phyloP scores from a whole-genome alignment of 495 filamentous ascomycete genomes.

The Jackrogersella minutella region DNA sequence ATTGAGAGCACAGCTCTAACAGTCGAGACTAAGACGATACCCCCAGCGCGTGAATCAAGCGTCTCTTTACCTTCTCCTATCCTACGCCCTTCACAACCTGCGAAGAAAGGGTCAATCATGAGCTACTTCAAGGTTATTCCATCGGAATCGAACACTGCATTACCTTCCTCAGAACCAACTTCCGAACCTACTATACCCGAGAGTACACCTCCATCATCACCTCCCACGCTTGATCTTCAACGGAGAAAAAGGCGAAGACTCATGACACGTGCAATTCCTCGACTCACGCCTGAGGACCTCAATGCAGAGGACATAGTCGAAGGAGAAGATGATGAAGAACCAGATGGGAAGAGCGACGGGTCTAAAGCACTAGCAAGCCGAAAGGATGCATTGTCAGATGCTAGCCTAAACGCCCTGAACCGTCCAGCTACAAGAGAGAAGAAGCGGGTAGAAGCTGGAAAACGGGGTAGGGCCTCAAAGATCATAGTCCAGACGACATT shows the following conservation, averaged over 20 bases:
- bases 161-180: slow-evolving; percentile 19
- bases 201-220: slow-evolving; percentile 46
- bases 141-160: slow-evolving; percentile 19
- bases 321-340: not conserved
- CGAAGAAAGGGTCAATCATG: slow-evolving; percentile 50
- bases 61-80: slow-evolving; percentile 12
- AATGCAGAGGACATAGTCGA: not conserved
- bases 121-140: slow-evolving; percentile 52
- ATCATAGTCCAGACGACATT: slow-evolving; percentile 55
- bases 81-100: slow-evolving; percentile 13
- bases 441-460: slow-evolving; percentile 3
- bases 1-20: not conserved
- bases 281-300: slow-evolving; percentile 15
- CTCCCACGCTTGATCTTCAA: slow-evolving; percentile 8
- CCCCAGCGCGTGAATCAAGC: not conserved
- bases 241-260: slow-evolving; percentile 48
- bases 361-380: not conserved
- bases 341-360: not conserved
- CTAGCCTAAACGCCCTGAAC: slow-evolving; percentile 10
- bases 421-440: not conserved
- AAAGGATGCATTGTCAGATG: slow-evolving; percentile 3
- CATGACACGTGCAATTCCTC: slow-evolving; percentile 42
- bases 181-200: slow-evolving; percentile 19
- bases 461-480: slow-evolving; percentile 21
- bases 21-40: not conserved